Conservation (phyloP, 73 alveolate species). For the Blepharisma japonicum region DNA sequence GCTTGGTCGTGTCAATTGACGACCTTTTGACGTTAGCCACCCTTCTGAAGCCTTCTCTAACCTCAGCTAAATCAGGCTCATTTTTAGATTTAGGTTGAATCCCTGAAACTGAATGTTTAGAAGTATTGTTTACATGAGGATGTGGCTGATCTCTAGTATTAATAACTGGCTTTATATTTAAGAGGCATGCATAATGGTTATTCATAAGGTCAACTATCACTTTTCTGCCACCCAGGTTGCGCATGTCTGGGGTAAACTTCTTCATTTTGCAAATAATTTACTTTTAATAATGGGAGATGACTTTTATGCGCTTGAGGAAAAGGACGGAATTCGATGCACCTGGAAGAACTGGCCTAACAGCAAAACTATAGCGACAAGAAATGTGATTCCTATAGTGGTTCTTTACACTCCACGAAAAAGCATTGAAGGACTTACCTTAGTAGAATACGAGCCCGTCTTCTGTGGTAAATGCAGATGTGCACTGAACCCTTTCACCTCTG, state of each 20-base stretch:
- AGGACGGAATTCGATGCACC: constrained; percentile 91
- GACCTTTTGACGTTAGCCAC: constrained; percentile 9
- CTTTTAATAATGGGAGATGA: too few relatives aligned
- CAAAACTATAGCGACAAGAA: constrained; percentile 81
- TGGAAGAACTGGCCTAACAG: constrained; percentile 94
- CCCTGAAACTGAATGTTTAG: too few relatives aligned
- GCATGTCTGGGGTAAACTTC: background rate
- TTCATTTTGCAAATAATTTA: background rate
- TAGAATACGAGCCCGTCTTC: constrained; percentile 96
- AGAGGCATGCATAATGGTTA: background rate
- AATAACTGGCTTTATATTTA: background rate
- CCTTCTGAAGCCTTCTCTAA: background rate
- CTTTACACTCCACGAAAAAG: constrained; percentile 88
- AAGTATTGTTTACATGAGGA: too few relatives aligned
- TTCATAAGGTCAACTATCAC: background rate
- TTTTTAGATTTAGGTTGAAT: too few relatives aligned
- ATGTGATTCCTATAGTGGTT: constrained; percentile 96
- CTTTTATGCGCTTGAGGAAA: constrained; percentile 55
- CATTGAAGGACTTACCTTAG: constrained; percentile 88
- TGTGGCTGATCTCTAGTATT: background rate
- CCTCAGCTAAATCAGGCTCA: too few relatives aligned
- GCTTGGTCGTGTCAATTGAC: background rate
- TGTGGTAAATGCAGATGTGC: constrained; percentile 92
- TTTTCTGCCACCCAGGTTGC: constrained; percentile 20
- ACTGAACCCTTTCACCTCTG: constrained; percentile 91